Evolutionary conservation across 768 basidiomycete species (phyloP).

Genomic region (Kwoniella dendrophila): DNA sequence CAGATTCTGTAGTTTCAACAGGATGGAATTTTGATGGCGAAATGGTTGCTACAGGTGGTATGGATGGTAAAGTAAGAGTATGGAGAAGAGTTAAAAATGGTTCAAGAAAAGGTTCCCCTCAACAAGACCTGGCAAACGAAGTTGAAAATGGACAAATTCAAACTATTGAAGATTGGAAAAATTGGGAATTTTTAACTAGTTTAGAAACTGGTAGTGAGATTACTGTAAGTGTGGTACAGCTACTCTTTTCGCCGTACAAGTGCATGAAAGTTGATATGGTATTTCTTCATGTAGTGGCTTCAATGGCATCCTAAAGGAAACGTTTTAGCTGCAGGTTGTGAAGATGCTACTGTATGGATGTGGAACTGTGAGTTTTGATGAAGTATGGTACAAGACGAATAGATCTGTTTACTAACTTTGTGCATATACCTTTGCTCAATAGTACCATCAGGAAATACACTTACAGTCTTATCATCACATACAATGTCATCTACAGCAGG

Average conservation of each 20-base stretch:
- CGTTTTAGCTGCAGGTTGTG: conserved; percentile 85
- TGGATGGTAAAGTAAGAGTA: conserved; percentile 92
- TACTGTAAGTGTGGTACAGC: conserved; percentile 64
- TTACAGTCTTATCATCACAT: conserved; percentile 95
- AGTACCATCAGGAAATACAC: conserved; percentile 93
- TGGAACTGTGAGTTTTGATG: conserved; percentile 88
- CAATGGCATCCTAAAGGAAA: conserved; percentile 94
- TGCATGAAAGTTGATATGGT: background rate
- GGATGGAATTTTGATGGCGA: conserved; percentile 88
- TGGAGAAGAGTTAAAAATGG: conserved; percentile 73
- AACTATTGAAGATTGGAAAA: conserved; percentile 66
- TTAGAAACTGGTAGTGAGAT: conserved; percentile 95
- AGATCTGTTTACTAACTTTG: background rate
- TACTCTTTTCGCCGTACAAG: background rate
- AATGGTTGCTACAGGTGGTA: conserved; percentile 91
- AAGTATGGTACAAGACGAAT: background rate
- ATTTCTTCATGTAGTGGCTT: conserved; percentile 67
- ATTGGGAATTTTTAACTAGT: conserved; percentile 93
- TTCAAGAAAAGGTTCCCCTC: too few relatives aligned
- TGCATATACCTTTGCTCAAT: too few relatives aligned
- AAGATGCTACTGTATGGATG: conserved; percentile 92
- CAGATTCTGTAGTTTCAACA: conserved; percentile 79
- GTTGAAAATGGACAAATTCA: too few relatives aligned
- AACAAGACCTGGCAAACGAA: too few relatives aligned
- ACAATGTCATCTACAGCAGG: conserved; percentile 80